Evolutionary conservation across 495 filamentous ascomycete genomes (phyloP).

Genomic region (Hapsidospora chrysogenum): DNA sequence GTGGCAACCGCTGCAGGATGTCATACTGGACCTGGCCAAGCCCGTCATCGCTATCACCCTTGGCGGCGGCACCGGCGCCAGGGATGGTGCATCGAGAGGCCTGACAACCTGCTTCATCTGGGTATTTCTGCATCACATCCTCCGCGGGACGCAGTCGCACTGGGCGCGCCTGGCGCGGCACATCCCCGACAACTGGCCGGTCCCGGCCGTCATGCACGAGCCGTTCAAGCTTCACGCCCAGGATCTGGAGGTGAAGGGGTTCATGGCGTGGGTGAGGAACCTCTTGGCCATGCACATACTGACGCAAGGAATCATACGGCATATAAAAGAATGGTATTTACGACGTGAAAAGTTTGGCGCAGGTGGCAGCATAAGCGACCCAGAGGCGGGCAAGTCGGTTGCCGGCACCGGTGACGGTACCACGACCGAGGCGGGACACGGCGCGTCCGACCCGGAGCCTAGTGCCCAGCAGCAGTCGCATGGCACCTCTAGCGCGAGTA

Average conservation of each 20-base stretch:
- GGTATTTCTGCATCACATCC: conserved; percentile 25
- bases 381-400: conserved; percentile 27
- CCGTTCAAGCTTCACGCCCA: conserved; percentile 22
- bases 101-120: conserved; percentile 66
- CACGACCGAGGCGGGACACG: conserved; percentile 5
- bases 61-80: conserved; percentile 31
- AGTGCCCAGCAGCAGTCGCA: conserved; percentile 11
- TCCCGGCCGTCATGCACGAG: not conserved
- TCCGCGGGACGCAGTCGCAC: conserved; percentile 30
- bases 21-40: conserved; percentile 87
- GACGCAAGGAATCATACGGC: conserved; percentile 57
- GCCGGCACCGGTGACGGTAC: not conserved
- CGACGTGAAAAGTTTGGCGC: conserved; percentile 28
- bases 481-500: conserved; percentile 30
- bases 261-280: conserved; percentile 36
- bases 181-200: conserved; percentile 5
- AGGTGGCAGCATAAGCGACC: conserved; percentile 17
- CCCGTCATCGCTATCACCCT: conserved; percentile 38
- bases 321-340: conserved; percentile 42
- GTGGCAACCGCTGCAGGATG: conserved; percentile 74
- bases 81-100: conserved; percentile 52
- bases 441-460: conserved; percentile 16
- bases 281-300: conserved; percentile 77
- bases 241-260: conserved; percentile 28
- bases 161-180: conserved; percentile 34